These are phyloP conservation scores for Gossypium raimondii DNA, from an alignment of 345 rosid species.

Conservation along the genomic window DNA sequence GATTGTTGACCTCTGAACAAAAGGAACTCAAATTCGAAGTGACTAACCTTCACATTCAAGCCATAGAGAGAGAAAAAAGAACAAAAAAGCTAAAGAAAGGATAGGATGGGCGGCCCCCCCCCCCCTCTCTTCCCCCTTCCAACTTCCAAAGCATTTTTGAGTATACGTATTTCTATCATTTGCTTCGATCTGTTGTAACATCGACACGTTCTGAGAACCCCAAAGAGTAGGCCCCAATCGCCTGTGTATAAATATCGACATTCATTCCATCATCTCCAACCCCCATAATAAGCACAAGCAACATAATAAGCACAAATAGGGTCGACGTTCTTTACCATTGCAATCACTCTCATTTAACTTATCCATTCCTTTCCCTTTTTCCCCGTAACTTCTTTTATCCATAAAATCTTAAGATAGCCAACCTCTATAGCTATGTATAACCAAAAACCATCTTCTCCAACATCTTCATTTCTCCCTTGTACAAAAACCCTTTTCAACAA, in stretches of 20 bases:
- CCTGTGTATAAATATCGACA: slow-evolving; percentile 40
- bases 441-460: slow-evolving; percentile 52
- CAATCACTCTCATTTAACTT: slow-evolving; percentile 7
- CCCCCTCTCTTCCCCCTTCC: slow-evolving; percentile 1
- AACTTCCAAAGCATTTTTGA: slow-evolving; percentile 13
- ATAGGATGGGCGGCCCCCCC: slow-evolving; percentile 16
- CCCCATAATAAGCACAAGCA: slow-evolving; percentile 17
- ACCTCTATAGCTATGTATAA: slow-evolving; percentile 46
- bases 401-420: background rate
- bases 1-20: background rate
- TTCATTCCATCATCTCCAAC: slow-evolving; percentile 15
- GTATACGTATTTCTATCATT: background rate
- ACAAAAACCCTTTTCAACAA: slow-evolving; percentile 39
- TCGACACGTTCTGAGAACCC: background rate
- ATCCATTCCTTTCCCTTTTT: background rate
- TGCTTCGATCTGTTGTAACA: slow-evolving; percentile 12
- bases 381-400: slow-evolving; percentile 12
- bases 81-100: background rate
- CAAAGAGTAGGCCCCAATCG: slow-evolving; percentile 25
- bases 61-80: background rate
- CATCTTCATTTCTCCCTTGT: slow-evolving; percentile 40
- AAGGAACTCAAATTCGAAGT: slow-evolving; percentile 10
- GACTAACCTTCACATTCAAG: background rate
- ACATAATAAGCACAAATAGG: background rate
- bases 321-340: background rate